Base-by-base conservation (phyloP, 805 yeast genomes). In the Brettanomyces sp. region DNA sequence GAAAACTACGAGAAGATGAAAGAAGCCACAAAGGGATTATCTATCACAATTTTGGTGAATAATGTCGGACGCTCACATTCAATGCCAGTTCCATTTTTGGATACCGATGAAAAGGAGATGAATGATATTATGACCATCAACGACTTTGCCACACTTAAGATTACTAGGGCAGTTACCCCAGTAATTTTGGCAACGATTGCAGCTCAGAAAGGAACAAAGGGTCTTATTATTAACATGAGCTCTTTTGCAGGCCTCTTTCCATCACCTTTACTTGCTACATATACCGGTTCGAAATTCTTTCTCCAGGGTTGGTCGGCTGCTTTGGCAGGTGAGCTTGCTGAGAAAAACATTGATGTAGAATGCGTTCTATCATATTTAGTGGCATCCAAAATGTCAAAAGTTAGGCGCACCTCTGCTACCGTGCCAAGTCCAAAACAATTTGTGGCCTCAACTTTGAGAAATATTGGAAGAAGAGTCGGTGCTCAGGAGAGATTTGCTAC, bases 21-120 rank as follows among this genome's bases (percentile, higher is more conserved):
- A 11, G 65, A 70, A 18, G 65, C 77, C 41, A 67, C 77, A 45
- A 61, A 68, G 9, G 72, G 65, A 3, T 63, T 84, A 49, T 81
- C 83, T 22, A 80, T 89, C 21, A 76, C 91, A 6, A 76, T 89
- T 7, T 74, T 93, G 58, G 68, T 93, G 59, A 93, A 93, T 70
- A 93, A 93, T 59, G 97, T 93, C 46, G 99, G 99, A 41, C 87
- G 80, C 63, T 85, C 95, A 11, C 99, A 93, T 66, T 80, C 90
- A 34, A 87, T 93, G 52, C 99, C 99, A 1, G 96, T 88, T 36
- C 91, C 97, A 45, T 93, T 93, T 63, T 63, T 74, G 55, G 95
- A 89, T 61, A 89, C 96, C 12, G 70, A 74, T 11, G 80, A 75
- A 42, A 67, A 74, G 43, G 99, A 93, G 64, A 64, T 93, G 69